A percentile compares a stretch with the other conserved stretches of the same genome.
Evolutionary conservation across 345 rosid genomes (phyloP).

Genomic region (Boechera divaricarpa): DNA sequence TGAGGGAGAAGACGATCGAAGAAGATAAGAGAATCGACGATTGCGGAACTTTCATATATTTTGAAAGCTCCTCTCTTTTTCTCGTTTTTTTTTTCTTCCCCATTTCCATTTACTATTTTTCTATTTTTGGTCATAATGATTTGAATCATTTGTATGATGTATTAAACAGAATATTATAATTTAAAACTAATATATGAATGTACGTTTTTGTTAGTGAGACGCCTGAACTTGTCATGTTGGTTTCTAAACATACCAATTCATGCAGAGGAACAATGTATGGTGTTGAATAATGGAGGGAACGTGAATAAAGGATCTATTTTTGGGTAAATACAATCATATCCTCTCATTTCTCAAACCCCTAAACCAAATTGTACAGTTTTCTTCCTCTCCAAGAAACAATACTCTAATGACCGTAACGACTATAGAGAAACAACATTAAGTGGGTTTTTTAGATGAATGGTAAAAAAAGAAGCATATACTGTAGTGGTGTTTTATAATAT

Average conservation of each 20-base stretch:
- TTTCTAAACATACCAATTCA: not conserved
- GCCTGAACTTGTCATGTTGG: slow-evolving; percentile 39
- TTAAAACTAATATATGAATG: not conserved
- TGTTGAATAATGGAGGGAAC: slow-evolving; percentile 25
- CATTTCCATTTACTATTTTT: slow-evolving; percentile 19
- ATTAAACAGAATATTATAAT: not conserved
- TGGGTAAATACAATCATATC: slow-evolving; percentile 4
- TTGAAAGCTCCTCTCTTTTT: not conserved
- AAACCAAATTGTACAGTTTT: not conserved
- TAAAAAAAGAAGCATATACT: too few relatives aligned
- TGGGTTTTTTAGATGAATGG: too few relatives aligned
- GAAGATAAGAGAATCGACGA: slow-evolving; percentile 14
- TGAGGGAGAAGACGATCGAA: not conserved
- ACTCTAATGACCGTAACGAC: not conserved
- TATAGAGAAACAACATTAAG: not conserved
- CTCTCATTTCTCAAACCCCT: slow-evolving; percentile 6
- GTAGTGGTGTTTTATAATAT: too few relatives aligned
- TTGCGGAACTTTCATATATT: slow-evolving; percentile 28
- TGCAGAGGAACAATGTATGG: slow-evolving; percentile 11
- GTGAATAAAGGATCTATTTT: slow-evolving; percentile 26
- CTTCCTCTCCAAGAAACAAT: slow-evolving; percentile 33
- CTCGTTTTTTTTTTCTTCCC: not conserved
- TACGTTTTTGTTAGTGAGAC: slow-evolving; percentile 41
- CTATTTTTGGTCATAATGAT: not conserved
- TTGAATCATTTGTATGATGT: not conserved